A percentile compares a stretch with the other conserved stretches of the same genome.
phyloP scores from a whole-genome alignment of 768 basidiomycete genomes.

The Lactifluus subvellereus region DNA sequence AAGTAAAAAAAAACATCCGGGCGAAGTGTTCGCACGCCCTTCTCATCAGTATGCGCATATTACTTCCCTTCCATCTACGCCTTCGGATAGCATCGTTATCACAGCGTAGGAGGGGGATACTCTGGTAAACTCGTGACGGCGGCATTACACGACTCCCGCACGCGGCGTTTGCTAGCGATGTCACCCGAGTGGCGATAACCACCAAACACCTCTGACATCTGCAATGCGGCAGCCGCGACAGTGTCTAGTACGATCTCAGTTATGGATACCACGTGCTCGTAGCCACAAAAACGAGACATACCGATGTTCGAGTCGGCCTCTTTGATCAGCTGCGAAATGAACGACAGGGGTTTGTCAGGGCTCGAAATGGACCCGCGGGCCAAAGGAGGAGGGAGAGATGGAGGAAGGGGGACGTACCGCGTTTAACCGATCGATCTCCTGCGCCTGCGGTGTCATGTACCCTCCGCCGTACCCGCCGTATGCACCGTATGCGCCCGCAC shows the following conservation, averaged over 20 bases:
- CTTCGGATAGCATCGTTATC: not conserved
- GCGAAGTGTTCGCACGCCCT: not conserved
- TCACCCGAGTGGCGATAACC: constrained; percentile 75
- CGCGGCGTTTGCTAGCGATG: constrained; percentile 62
- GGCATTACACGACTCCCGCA: constrained; percentile 74
- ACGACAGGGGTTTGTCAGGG: not conserved
- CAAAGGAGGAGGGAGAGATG: not conserved
- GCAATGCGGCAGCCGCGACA: constrained; percentile 63
- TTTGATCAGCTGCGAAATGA: constrained; percentile 41
- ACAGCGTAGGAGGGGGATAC: constrained; percentile 48
- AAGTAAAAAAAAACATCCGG: not conserved
- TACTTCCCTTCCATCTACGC: not conserved
- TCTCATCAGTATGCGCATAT: not conserved
- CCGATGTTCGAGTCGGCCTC: constrained; percentile 52
- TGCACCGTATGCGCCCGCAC: constrained; percentile 27
- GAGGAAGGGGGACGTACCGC: constrained; percentile 40
- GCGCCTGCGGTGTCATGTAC: constrained; percentile 20
- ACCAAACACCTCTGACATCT: constrained; percentile 66
- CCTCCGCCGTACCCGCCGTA: constrained; percentile 26
- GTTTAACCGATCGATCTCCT: constrained; percentile 53
- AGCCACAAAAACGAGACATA: constrained; percentile 26
- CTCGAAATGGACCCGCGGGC: not conserved
- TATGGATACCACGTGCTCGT: not conserved
- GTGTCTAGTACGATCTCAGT: constrained; percentile 39
- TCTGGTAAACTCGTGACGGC: constrained; percentile 66